Conservation (phyloP, 495 filamentous ascomycete genomes). For the Neurospora cerealis region DNA sequence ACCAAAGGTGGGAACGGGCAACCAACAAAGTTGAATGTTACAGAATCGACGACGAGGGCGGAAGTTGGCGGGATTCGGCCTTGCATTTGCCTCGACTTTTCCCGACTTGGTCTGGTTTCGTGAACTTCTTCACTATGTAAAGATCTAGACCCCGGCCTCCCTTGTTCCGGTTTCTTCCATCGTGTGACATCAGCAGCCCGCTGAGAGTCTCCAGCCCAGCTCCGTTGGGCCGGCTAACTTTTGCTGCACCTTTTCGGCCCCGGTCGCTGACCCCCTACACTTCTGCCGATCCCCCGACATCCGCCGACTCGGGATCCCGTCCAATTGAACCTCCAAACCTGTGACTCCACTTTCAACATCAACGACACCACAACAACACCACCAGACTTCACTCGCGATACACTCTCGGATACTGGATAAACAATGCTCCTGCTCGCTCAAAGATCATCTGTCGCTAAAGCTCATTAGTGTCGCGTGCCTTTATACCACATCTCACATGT, state of each 20-base stretch:
- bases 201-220: neutral
- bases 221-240: conserved; percentile 9
- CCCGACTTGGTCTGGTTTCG: neutral
- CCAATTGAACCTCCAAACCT: neutral
- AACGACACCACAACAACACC: neutral
- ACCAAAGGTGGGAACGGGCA: neutral
- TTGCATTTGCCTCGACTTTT: conserved; percentile 2
- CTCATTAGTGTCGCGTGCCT: neutral
- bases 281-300: conserved; percentile 18
- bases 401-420: neutral
- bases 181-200: conserved; percentile 8
- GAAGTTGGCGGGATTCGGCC: conserved; percentile 8
- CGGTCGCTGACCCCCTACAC: conserved; percentile 2
- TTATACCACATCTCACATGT: neutral
- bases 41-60: neutral
- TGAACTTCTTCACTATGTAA: neutral
- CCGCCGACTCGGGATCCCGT: conserved; percentile 13
- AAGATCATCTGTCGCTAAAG: neutral
- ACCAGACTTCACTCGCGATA: neutral
- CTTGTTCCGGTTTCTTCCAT: conserved; percentile 15
- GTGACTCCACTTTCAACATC: neutral
- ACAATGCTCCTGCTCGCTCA: neutral
- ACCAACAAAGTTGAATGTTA: neutral
- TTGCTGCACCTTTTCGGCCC: neutral
- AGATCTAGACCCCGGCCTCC: conserved; percentile 2